Conservation (phyloP, 176 grass and related monocot species). For the Musa itinerans region DNA sequence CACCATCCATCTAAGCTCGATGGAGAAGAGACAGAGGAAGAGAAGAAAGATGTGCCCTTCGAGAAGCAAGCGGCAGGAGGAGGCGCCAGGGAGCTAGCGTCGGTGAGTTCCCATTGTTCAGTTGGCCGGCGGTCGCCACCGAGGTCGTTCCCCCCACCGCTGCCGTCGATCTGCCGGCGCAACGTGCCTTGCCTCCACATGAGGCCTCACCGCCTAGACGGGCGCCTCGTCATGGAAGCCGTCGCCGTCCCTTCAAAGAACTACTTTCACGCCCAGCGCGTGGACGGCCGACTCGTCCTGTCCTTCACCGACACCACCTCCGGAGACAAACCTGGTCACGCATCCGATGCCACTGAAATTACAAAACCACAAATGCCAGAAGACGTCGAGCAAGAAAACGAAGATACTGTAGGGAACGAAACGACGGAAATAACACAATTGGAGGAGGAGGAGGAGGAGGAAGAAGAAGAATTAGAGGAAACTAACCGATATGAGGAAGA, state of each 20-base stretch:
- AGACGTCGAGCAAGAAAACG: not conserved
- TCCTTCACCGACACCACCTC: constrained; percentile 64
- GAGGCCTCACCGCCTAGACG: constrained; percentile 57
- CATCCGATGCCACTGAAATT: not conserved
- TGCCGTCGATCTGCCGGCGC: constrained; percentile 65
- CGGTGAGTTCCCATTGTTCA: constrained; percentile 78
- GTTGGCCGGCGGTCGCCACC: constrained; percentile 1
- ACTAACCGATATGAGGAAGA: constrained; percentile 28
- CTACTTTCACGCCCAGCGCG: constrained; percentile 68
- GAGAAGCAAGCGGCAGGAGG: not conserved
- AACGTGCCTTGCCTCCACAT: constrained; percentile 75
- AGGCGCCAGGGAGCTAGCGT: constrained; percentile 10
- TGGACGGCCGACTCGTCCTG: constrained; percentile 60
- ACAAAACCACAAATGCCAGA: not conserved
- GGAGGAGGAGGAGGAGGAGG: constrained; percentile 2
- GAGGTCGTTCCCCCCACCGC: constrained; percentile 61
- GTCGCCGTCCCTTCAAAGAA: constrained; percentile 61
- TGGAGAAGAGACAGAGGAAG: not conserved
- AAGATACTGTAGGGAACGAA: not conserved
- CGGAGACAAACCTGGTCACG: not conserved
- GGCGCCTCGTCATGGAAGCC: constrained; percentile 70
- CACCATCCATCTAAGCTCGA: not conserved
- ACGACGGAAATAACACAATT: constrained; percentile 18
- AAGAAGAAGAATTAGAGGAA: constrained; percentile 23
- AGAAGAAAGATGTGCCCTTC: not conserved